Base-by-base conservation (phyloP, 129 eudicot species). In the Flaveria linearis region DNA sequence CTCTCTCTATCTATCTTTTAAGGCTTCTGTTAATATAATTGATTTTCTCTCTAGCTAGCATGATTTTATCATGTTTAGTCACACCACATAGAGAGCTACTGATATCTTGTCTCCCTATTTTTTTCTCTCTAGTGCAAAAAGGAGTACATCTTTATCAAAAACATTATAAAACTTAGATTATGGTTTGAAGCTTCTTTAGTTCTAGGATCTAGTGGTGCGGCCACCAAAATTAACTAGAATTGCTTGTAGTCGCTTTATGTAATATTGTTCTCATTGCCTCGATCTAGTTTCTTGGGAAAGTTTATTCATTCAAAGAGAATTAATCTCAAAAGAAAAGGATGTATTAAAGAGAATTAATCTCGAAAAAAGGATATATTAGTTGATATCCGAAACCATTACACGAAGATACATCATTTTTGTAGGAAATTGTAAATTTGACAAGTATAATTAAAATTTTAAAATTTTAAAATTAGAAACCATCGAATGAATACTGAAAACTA, bases 41-140 rank as follows among this genome's bases (percentile, higher is more conserved):
- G 68, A 20, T 42, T 51, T 72, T 63, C 78, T 72, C 83, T 79
- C 83, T 79, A 73, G 83, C 78, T 80, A 72, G 67, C 78, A 80
- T 80, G 78, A 65, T 80, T 80, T 64, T 80, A 16, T 80, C 74
- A 80, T 73, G 83, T 80, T 72, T 72, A 73, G 74, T 80, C 83
- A 80, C 74, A 80, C 74, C 83, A 79, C 25, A 64, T 55, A 58
- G 52, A 60, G 78, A 72, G 78, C 83, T 80, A 80, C 13, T 73
- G 17, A 72, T 72, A 80, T 72, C 68, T 52, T 80, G 83, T 80
- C 83, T 65, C 61, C 49, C 74, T 80, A 80, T 67, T 72, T 79
- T 79, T 79, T 58, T 56, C 10, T 36, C 49, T 60, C 23, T 28
- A 43, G 18, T 64, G 56, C 43, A 9, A 30, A 71, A 76, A 45